These are phyloP conservation scores for Aspergillus sojae DNA, from an alignment of 2,329 filamentous ascomycete species.

Conservation along the genomic window DNA sequence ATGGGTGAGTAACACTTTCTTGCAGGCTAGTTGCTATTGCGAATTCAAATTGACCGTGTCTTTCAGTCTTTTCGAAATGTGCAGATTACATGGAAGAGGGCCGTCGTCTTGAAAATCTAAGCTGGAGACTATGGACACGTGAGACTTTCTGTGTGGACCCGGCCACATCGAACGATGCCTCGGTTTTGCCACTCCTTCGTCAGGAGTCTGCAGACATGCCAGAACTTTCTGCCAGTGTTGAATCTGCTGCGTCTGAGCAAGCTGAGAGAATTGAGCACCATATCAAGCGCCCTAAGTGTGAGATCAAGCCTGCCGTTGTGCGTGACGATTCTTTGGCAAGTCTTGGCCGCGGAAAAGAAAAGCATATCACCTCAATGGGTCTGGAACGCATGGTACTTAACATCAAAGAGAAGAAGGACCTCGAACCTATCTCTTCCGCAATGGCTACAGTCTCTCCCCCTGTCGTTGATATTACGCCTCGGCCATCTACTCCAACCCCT, in stretches of 20 bases:
- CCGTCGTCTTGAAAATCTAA: slow-evolving; percentile 88
- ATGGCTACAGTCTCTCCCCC: slow-evolving; percentile 43
- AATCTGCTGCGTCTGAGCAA: slow-evolving; percentile 70
- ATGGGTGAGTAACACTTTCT: slow-evolving; percentile 68
- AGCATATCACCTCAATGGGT: slow-evolving; percentile 89
- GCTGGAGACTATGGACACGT: slow-evolving; percentile 92
- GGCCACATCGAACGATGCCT: slow-evolving; percentile 53
- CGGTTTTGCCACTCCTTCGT: slow-evolving; percentile 53
- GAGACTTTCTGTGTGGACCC: slow-evolving; percentile 87
- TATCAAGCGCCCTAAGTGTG: slow-evolving; percentile 64
- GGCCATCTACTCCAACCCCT: slow-evolving; percentile 45
- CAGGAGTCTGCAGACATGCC: slow-evolving; percentile 59
- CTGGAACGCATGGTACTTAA: slow-evolving; percentile 92
- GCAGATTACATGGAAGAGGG: slow-evolving; percentile 93
- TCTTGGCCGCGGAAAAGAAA: slow-evolving; percentile 73
- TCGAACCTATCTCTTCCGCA: slow-evolving; percentile 59
- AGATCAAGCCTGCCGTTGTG: slow-evolving; percentile 61
- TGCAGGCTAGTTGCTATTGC: slow-evolving; percentile 7
- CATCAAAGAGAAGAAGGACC: slow-evolving; percentile 79
- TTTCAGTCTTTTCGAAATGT: slow-evolving; percentile 85
- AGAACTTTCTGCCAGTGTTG: slow-evolving; percentile 75
- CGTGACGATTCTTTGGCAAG: slow-evolving; percentile 58
- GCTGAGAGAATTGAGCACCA: slow-evolving; percentile 55
- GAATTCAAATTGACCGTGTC: slow-evolving; percentile 25
- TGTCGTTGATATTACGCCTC: slow-evolving; percentile 47